These are phyloP conservation scores for Cladophialophora carrionii DNA, from an alignment of 2,329 filamentous ascomycete genomes.

Conservation along the genomic window DNA sequence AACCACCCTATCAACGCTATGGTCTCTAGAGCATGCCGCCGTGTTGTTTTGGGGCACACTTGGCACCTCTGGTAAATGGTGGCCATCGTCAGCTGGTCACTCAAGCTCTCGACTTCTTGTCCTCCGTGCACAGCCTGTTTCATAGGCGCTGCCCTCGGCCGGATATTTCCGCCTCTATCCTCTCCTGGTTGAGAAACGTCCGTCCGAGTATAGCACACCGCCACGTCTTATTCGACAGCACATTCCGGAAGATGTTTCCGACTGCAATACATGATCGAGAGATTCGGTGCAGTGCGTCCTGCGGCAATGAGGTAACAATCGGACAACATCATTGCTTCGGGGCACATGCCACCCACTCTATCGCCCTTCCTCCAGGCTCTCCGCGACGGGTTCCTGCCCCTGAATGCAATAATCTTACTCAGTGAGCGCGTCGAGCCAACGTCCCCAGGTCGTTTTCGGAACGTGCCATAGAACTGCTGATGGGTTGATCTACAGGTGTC, in stretches of 20 bases:
- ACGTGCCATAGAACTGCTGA: background rate
- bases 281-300: background rate
- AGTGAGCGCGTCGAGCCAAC: background rate
- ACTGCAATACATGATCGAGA: background rate
- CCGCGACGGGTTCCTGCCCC: background rate
- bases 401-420: background rate
- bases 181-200: background rate
- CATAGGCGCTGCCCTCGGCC: background rate
- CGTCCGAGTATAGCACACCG: background rate
- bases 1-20: background rate
- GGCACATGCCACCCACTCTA: background rate
- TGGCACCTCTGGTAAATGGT: background rate
- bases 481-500: background rate
- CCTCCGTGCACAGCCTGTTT: background rate
- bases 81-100: background rate
- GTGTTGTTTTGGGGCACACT: background rate
- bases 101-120: background rate
- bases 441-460: background rate
- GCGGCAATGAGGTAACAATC: background rate
- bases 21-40: background rate
- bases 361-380: background rate
- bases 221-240: background rate
- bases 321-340: background rate
- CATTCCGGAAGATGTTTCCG: background rate
- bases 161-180: background rate